Base-by-base conservation (phyloP, 2,329 filamentous ascomycete species). In the Calonectria pteridis region DNA sequence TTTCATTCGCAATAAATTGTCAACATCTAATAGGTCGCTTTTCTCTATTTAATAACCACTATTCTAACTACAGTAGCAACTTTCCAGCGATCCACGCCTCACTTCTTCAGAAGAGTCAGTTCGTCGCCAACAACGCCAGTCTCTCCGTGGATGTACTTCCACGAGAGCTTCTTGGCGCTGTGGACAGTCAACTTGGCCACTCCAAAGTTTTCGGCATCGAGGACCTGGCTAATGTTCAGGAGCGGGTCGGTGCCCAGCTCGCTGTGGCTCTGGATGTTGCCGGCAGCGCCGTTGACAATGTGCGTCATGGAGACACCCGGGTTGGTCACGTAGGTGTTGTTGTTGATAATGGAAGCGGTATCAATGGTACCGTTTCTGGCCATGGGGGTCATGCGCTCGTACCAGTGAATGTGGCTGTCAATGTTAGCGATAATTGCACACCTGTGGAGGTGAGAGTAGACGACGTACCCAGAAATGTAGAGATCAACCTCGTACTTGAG, bases 261-360 rank as follows among this genome's bases (percentile, higher is more conserved):
- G 73, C 82, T 85, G 81, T 89, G 88, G 72, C 84, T 86, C 76
- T 89, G 88, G 62, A 89, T 85, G 73, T 89, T 89, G 28, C 88
- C 88, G 2, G 88, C 88, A 83, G 87, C 87, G 18, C 88, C 88
- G 78, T 89, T 89, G 79, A 87, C 83, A 37, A 90, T 82, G 72
- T 89, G 87, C 2, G 87, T 87, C 73, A 89, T 86, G 26, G 87
- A 88, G 26, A 82, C 83, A 53, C 88, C 88, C 0, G 86, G 82
- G 76, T 88, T 88, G 69, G 85, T 85, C 50, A 78, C 76, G 81
- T 89, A 89, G 16, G 87, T 89, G 80, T 87, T 84, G 73, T 88
- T 86, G 79, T 88, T 83, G 67, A 88, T 71, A 49, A 89, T 81
- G 5, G 85, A 85, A 6, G 67, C 72, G 1, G 74, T 74, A 81